A percentile compares a stretch with the other conserved stretches of the same genome.
Evolutionary conservation across 2,329 filamentous ascomycete genomes (phyloP).

Genomic region (Rhexocercosporidium sp.): DNA sequence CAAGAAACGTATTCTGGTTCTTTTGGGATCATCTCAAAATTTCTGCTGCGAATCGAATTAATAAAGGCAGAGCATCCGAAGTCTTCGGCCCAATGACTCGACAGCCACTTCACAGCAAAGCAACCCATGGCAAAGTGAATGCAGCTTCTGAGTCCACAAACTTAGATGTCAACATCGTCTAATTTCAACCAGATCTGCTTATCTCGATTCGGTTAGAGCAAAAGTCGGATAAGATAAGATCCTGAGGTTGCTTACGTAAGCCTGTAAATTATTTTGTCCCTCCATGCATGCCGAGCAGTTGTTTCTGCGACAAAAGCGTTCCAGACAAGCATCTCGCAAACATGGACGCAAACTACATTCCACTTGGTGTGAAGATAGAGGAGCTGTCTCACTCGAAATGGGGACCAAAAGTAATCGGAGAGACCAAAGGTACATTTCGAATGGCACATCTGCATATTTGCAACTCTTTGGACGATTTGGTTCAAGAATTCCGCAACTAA

Average conservation of each 20-base stretch:
- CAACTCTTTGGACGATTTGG: neutral
- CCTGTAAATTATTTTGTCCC: neutral
- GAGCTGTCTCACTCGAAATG: neutral
- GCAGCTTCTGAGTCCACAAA: too few species aligned
- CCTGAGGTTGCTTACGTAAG: neutral
- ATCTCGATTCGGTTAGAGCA: neutral
- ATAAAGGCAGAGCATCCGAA: too few species aligned
- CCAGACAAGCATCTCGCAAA: neutral
- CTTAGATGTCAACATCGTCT: neutral
- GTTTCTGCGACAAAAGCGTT: neutral
- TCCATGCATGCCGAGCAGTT: neutral
- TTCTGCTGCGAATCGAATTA: too few species aligned
- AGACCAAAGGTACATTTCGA: conserved; percentile 20
- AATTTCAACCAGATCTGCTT: neutral
- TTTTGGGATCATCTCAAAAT: neutral
- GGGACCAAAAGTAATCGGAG: conserved; percentile 13
- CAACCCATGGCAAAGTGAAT: too few species aligned
- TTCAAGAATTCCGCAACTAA: neutral
- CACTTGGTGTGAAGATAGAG: conserved; percentile 14
- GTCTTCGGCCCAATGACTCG: too few species aligned
- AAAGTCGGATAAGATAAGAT: neutral
- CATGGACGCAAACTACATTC: conserved; percentile 26
- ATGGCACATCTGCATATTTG: neutral
- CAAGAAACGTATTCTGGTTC: neutral
- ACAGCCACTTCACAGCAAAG: too few species aligned